Conservation (phyloP, 768 basidiomycete species). For the Tylopilus felleus region DNA sequence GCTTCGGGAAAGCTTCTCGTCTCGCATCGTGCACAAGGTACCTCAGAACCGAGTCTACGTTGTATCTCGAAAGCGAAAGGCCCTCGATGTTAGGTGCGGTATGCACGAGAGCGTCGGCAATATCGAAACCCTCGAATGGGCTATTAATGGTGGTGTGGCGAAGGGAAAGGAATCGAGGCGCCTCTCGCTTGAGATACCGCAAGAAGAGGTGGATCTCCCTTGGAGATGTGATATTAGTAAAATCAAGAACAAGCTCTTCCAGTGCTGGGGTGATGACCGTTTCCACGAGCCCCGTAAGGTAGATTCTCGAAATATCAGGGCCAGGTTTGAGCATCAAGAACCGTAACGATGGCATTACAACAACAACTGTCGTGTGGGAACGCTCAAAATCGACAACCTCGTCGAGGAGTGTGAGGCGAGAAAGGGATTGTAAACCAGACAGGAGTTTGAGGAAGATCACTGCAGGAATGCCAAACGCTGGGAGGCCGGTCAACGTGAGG, state of each 20-base stretch:
- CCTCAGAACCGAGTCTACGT: slow-evolving; percentile 19
- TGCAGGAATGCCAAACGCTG: slow-evolving; percentile 22
- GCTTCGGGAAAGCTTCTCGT: slow-evolving; percentile 24
- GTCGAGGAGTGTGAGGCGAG: slow-evolving; percentile 23
- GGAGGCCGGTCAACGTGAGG: slow-evolving; percentile 24
- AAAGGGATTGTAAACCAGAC: slow-evolving; percentile 22
- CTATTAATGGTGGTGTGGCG: slow-evolving; percentile 21
- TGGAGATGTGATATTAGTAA: slow-evolving; percentile 20
- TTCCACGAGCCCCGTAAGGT: slow-evolving; percentile 25
- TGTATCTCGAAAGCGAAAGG: slow-evolving; percentile 28
- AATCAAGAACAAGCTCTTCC: slow-evolving; percentile 26
- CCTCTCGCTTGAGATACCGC: slow-evolving; percentile 26
- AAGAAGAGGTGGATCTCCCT: slow-evolving; percentile 31
- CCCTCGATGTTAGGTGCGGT: slow-evolving; percentile 24
- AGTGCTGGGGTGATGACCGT: slow-evolving; percentile 23
- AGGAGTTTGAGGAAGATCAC: slow-evolving; percentile 21
- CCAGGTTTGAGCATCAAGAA: slow-evolving; percentile 24
- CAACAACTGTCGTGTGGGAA: slow-evolving; percentile 1
- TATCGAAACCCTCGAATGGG: slow-evolving; percentile 25
- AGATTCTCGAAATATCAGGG: slow-evolving; percentile 26
- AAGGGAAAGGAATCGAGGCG: slow-evolving; percentile 25
- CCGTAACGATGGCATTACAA: slow-evolving; percentile 20
- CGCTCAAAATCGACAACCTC: slow-evolving; percentile 29
- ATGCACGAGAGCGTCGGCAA: slow-evolving; percentile 20
- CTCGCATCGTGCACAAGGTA: slow-evolving; percentile 27